Conservation (phyloP, 148 eudicot species). For the Arctostaphylos glauca region DNA sequence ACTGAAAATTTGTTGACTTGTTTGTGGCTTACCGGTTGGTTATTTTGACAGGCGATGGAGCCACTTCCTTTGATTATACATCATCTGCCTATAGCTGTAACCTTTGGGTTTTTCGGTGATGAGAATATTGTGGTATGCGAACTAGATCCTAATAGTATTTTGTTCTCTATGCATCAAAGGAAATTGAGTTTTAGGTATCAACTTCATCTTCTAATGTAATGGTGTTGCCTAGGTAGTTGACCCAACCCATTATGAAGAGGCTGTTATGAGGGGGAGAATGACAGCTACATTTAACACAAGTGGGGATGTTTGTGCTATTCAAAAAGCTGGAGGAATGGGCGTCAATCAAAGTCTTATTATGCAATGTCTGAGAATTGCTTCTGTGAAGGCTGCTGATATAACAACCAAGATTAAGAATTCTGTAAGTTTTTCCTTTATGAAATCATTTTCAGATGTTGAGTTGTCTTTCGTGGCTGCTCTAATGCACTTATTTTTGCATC, state of each 20-base stretch:
- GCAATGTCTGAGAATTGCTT: conserved; percentile 81
- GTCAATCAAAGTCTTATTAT: conserved; percentile 54
- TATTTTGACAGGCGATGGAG: conserved; percentile 62
- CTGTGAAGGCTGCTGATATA: conserved; percentile 78
- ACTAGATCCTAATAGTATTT: background rate
- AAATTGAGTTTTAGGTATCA: conserved; percentile 8
- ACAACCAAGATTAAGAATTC: conserved; percentile 61
- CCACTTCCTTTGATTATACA: conserved; percentile 77
- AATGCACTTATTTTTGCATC: background rate
- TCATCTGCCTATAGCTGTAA: conserved; percentile 93
- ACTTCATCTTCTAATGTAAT: conserved; percentile 8
- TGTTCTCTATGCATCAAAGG: background rate
- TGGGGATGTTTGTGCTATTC: conserved; percentile 90
- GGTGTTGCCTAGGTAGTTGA: conserved; percentile 63
- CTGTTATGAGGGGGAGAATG: conserved; percentile 80
- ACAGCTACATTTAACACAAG: conserved; percentile 68
- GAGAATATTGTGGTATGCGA: conserved; percentile 63
- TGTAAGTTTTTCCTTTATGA: conserved; percentile 45
- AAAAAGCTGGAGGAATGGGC: conserved; percentile 89
- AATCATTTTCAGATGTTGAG: background rate
- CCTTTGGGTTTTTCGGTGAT: conserved; percentile 71
- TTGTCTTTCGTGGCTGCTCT: conserved; percentile 1
- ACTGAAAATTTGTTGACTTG: background rate
- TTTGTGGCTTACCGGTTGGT: conserved; percentile 16
- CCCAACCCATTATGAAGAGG: conserved; percentile 84